Evolutionary conservation across 306 rosid species (phyloP), one percentile per base, ranked within the genome.

Genomic region (Fragaria ananassa): DNA sequence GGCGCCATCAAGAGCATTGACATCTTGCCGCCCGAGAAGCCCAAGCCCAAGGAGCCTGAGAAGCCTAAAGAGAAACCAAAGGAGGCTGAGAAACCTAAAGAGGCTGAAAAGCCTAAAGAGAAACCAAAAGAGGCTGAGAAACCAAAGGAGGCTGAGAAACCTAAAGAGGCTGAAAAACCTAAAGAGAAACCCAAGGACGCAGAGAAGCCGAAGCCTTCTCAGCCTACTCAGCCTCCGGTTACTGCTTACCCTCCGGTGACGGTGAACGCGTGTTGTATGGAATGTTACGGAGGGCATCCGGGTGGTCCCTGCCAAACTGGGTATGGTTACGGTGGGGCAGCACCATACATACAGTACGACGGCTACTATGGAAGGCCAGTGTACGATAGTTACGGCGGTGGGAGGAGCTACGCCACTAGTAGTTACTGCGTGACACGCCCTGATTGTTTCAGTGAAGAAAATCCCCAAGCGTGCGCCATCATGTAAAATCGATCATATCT

Each of bases 1-100:
- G 83, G 89, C 2, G 57, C 71, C 7, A 83, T 94, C 49, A 88
- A 84, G 76, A 74, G 89, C 87, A 90, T 94, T 53, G 93, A 90
- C 50, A 89, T 94, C 25, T 23, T 23, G 25, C 25, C 25, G 2
- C 90, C 76, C 1, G 84, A 79, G 35, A 61, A 79, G 37, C 81
- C 81, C 5, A 81, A 84, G 4, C 83, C 89, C 9, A 31, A 31
- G 35, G 10, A 47, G 0, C 23, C 19, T 0, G 34, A 76, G 0
- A 63, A 70, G 2, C 69, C 74, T 5, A 62, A 62, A 14, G 68
- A 4, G 3, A 49, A 49, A 49, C 7, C 53, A 0, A 49, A 49
- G 53, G 19, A 49, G n/a, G 19, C n/a, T 4, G 53, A 49, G 6
- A 46, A 46, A 6, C 74, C 76, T 2, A 81, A 81, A 29, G 74